Evolutionary conservation across 2,329 filamentous ascomycete genomes (phyloP).

Genomic region (Purpureocillium lavendulum): DNA sequence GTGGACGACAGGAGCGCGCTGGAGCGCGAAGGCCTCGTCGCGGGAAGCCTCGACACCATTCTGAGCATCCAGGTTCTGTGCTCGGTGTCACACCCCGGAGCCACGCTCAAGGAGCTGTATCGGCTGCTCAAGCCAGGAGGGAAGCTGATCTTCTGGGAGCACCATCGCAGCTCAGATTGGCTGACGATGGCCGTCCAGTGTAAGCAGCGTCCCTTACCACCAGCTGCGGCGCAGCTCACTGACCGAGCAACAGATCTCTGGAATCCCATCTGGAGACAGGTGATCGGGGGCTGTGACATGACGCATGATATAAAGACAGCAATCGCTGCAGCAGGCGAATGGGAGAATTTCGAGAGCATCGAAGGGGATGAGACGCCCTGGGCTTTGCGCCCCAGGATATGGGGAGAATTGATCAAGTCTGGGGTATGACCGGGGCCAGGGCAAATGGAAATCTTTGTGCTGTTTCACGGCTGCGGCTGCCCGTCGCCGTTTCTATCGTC

Average conservation of each 20-base stretch:
- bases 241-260: conserved; percentile 14
- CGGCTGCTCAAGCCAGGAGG: conserved; percentile 35
- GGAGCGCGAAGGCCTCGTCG: conserved; percentile 22
- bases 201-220: conserved; percentile 9
- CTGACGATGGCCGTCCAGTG: conserved; percentile 21
- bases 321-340: conserved; percentile 19
- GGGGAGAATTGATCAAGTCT: conserved; percentile 20
- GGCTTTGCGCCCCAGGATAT: conserved; percentile 19
- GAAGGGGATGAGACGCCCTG: conserved; percentile 16
- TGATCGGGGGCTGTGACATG: conserved; percentile 21
- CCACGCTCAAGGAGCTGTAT: conserved; percentile 23
- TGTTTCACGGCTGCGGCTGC: too few relatives aligned
- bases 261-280: conserved; percentile 20
- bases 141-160: conserved; percentile 38
- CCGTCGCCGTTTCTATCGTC: too few relatives aligned
- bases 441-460: too few relatives aligned
- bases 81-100: conserved; percentile 21
- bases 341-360: conserved; percentile 21
- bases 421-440: neutral
- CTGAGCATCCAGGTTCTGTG: conserved; percentile 35
- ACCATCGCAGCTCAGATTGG: conserved; percentile 17
- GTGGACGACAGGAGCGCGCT: conserved; percentile 30
- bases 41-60: conserved; percentile 28
- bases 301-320: conserved; percentile 17
- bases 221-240: too few relatives aligned